Conservation (phyloP, 1,284 basidiomycete species). For the Trametes polyzona region DNA sequence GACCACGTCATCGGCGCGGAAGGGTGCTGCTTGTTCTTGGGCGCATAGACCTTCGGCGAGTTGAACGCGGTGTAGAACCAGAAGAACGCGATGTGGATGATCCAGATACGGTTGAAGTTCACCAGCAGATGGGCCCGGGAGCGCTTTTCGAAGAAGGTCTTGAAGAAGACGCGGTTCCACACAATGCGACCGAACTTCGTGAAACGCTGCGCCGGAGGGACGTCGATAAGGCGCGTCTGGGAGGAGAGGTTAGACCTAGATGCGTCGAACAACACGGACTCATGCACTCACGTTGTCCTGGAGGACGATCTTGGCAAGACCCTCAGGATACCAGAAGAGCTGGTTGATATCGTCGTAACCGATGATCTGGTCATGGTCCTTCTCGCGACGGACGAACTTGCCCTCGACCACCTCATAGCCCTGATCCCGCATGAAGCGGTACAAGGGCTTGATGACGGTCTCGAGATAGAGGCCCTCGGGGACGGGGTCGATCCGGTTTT, state of each 20-base stretch:
- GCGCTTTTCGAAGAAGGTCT: slow-evolving; percentile 95
- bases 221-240: slow-evolving; percentile 88
- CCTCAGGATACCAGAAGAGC: slow-evolving; percentile 99
- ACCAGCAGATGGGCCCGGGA: slow-evolving; percentile 91
- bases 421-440: slow-evolving; percentile 96
- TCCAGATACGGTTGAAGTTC: slow-evolving; percentile 98
- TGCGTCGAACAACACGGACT: neutral
- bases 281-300: slow-evolving; percentile 76
- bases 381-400: slow-evolving; percentile 93
- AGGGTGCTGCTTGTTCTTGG: slow-evolving; percentile 57
- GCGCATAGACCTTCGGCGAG: slow-evolving; percentile 91
- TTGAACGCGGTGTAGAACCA: slow-evolving; percentile 98
- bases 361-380: slow-evolving; percentile 94
- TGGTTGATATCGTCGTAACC: slow-evolving; percentile 99
- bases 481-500: slow-evolving; percentile 92
- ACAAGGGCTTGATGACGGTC: slow-evolving; percentile 92
- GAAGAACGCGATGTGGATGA: slow-evolving; percentile 87
- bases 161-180: slow-evolving; percentile 94
- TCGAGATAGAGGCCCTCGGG: slow-evolving; percentile 95
- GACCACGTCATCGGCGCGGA: slow-evolving; percentile 89
- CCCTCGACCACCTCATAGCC: slow-evolving; percentile 96
- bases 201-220: slow-evolving; percentile 89
- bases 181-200: slow-evolving; percentile 90
- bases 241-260: neutral
- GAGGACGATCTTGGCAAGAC: slow-evolving; percentile 90